phyloP scores from a whole-genome alignment of 1,284 basidiomycete genomes.

The Ceratobasidium papillatum region DNA sequence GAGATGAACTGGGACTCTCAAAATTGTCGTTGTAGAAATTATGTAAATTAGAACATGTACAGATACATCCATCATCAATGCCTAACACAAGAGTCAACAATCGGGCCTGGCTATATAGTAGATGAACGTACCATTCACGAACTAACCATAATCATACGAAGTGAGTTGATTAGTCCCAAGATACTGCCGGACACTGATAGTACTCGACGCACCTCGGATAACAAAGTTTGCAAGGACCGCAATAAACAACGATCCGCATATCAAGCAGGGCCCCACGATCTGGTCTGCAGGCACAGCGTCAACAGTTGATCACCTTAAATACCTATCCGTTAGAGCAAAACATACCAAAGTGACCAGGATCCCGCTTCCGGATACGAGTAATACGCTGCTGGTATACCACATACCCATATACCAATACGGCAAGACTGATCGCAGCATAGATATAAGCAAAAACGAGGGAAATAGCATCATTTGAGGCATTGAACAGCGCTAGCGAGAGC shows the following conservation, averaged over 20 bases:
- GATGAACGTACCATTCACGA: constrained; percentile 44
- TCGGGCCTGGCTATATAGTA: neutral
- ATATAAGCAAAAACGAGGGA: constrained; percentile 83
- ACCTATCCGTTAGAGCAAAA: constrained; percentile 39
- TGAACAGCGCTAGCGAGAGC: constrained; percentile 88
- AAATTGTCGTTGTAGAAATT: no score
- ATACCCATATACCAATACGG: constrained; percentile 83
- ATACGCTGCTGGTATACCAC: constrained; percentile 88
- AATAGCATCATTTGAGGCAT: constrained; percentile 78
- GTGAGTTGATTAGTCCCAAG: neutral
- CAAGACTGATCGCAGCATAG: constrained; percentile 82
- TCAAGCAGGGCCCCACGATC: constrained; percentile 79
- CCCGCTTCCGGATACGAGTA: constrained; percentile 88
- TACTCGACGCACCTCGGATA: constrained; percentile 68
- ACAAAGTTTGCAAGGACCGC: constrained; percentile 89
- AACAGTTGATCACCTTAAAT: constrained; percentile 12
- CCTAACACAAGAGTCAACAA: constrained; percentile 4
- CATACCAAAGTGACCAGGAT: constrained; percentile 91
- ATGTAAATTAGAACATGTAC: constrained; percentile 8
- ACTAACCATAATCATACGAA: constrained; percentile 12
- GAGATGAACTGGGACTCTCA: no score
- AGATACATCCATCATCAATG: constrained; percentile 18
- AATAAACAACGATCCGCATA: constrained; percentile 81
- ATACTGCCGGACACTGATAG: neutral
- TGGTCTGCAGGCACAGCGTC: constrained; percentile 64